phyloP scores from a whole-genome alignment of 1,284 basidiomycete genomes.

The Testicularia cyperi region DNA sequence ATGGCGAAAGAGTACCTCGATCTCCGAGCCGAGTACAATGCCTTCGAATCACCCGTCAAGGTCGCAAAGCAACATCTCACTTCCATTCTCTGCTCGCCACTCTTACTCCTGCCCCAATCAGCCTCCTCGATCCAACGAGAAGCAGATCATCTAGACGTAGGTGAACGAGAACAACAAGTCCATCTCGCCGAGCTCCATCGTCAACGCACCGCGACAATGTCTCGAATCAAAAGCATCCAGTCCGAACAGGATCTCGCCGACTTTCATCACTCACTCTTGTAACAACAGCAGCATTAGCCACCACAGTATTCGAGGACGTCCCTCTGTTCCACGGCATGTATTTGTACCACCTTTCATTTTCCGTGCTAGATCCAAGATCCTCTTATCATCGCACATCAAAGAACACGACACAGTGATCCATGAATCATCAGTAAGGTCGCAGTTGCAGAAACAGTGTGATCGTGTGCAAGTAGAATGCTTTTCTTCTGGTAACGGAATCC shows the following conservation, averaged over 20 bases:
- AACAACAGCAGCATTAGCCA: neutral
- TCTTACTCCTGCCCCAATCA: neutral
- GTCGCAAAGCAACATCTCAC: conserved; percentile 28
- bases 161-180: neutral
- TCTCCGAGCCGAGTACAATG: conserved; percentile 4
- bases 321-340: neutral
- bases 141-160: too few species aligned
- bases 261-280: conserved; percentile 10
- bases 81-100: conserved; percentile 17
- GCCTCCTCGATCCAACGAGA: too few species aligned
- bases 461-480: too few species aligned
- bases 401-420: too few species aligned
- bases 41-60: conserved; percentile 17
- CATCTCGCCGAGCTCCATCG: neutral
- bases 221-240: conserved; percentile 21
- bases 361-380: too few species aligned
- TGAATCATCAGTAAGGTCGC: too few species aligned
- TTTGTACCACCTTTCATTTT: too few species aligned
- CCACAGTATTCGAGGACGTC: too few species aligned
- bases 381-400: too few species aligned
- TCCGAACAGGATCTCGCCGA: conserved; percentile 5
- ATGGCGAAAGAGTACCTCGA: conserved; percentile 21
- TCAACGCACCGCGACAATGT: neutral
- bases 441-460: too few species aligned
- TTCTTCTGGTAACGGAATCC: too few species aligned